Percentiles rank a stretch among this genome's conserved stretches.
Evolutionary conservation across 1,284 basidiomycete genomes (phyloP).

Genomic region (Grifola frondosa): DNA sequence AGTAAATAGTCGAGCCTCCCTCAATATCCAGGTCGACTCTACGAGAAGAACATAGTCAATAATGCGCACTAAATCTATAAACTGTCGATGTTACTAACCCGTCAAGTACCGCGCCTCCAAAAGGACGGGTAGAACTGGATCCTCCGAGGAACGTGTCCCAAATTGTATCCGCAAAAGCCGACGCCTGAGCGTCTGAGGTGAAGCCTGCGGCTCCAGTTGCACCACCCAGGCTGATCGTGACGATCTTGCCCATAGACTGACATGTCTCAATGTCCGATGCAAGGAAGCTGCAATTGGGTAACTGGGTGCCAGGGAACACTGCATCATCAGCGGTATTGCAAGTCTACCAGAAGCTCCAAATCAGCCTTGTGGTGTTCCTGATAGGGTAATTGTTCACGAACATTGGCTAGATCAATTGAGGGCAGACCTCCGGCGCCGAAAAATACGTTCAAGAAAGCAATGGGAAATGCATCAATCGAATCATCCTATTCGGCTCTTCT

Average conservation of each 20-base stretch:
- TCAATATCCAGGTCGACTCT: constrained; percentile 70
- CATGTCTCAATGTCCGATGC: constrained; percentile 57
- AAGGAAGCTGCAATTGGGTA: constrained; percentile 57
- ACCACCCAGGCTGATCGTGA: constrained; percentile 65
- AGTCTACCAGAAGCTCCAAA: constrained; percentile 39
- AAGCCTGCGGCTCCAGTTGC: constrained; percentile 55
- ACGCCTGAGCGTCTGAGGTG: constrained; percentile 50
- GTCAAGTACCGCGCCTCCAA: constrained; percentile 63
- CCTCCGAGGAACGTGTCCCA: constrained; percentile 71
- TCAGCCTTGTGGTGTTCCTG: too few species aligned
- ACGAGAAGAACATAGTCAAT: constrained; percentile 1
- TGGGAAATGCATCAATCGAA: constrained; percentile 51
- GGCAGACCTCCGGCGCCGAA: constrained; percentile 56
- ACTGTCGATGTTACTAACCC: constrained; percentile 41
- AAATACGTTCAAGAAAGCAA: constrained; percentile 62
- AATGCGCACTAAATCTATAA: not conserved
- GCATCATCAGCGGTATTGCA: constrained; percentile 44
- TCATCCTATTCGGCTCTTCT: constrained; percentile 37
- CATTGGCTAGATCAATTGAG: constrained; percentile 60
- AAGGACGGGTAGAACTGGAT: constrained; percentile 53
- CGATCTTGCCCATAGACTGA: constrained; percentile 62
- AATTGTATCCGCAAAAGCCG: constrained; percentile 53
- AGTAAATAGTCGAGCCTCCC: constrained; percentile 50
- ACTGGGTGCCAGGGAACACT: constrained; percentile 53
- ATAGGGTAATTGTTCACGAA: constrained; percentile 25